phyloP scores from a whole-genome alignment of 805 yeast genomes.

The Jamesozyma rosinii region DNA sequence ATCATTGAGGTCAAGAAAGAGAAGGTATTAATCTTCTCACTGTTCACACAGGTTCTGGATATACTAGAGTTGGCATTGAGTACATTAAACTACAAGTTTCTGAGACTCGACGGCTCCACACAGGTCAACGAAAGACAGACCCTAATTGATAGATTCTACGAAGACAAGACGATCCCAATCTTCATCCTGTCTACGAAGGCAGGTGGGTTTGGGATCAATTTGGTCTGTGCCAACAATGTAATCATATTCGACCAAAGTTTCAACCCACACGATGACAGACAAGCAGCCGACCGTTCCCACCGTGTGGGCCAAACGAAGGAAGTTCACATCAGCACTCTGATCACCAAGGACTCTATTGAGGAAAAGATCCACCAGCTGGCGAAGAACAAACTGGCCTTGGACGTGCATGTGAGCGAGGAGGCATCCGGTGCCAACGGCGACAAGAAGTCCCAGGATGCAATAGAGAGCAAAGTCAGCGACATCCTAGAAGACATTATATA shows the following conservation, averaged over 20 bases:
- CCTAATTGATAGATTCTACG: constrained; percentile 79
- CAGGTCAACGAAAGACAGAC: constrained; percentile 89
- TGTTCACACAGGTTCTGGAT: constrained; percentile 87
- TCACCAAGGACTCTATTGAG: constrained; percentile 70
- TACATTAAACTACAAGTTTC: constrained; percentile 53
- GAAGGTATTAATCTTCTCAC: constrained; percentile 74
- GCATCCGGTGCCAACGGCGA: constrained; percentile 6
- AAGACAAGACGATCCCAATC: constrained; percentile 71
- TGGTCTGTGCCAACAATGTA: constrained; percentile 90
- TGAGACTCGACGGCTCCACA: constrained; percentile 89
- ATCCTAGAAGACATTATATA: constrained; percentile 34
- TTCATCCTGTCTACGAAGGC: constrained; percentile 90
- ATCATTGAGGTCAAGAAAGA: constrained; percentile 45
- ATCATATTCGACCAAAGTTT: constrained; percentile 87
- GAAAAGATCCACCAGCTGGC: constrained; percentile 83
- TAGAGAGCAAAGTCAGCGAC: constrained; percentile 46
- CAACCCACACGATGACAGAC: constrained; percentile 97
- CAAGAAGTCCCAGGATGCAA: constrained; percentile 27
- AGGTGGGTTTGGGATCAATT: constrained; percentile 96
- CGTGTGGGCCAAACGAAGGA: constrained; percentile 89
- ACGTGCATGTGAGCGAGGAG: constrained; percentile 41
- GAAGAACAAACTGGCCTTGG: constrained; percentile 82
- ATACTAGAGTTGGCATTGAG: constrained; percentile 71
- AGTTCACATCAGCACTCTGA: constrained; percentile 68
- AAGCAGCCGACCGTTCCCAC: constrained; percentile 98